Conservation (phyloP, 2,329 filamentous ascomycete species). For the Aspergillus fructus region DNA sequence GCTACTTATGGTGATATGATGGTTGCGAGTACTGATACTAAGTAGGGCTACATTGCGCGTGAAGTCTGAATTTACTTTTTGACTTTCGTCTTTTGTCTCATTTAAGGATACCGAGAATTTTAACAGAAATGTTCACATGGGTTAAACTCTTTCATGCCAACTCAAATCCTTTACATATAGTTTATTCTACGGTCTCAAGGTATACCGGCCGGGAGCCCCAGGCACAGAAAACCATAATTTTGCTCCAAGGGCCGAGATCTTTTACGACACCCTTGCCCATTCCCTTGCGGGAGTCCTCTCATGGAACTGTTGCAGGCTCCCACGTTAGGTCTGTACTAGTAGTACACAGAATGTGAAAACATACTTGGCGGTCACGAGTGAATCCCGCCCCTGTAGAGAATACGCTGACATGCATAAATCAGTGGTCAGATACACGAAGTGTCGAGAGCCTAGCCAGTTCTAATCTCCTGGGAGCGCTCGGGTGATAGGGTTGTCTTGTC, state of each 20-base stretch:
- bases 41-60: too few species aligned
- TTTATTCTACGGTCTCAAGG: neutral
- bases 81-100: too few species aligned
- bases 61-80: too few species aligned
- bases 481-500: neutral
- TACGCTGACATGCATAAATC: neutral
- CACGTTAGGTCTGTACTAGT: neutral
- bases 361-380: neutral
- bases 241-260: neutral
- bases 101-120: neutral
- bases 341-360: neutral
- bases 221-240: neutral
- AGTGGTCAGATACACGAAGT: neutral
- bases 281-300: neutral
- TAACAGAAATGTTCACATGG: too few species aligned
- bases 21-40: too few species aligned
- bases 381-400: neutral
- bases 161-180: neutral
- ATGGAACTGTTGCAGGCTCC: neutral
- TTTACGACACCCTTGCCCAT: neutral
- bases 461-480: neutral
- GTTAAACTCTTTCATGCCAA: neutral
- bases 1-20: too few species aligned
- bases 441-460: neutral
- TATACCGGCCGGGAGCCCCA: neutral